These are phyloP conservation scores for Pythium periplocum DNA, from an alignment of 352 stramenopile genomes.

Conservation along the genomic window DNA sequence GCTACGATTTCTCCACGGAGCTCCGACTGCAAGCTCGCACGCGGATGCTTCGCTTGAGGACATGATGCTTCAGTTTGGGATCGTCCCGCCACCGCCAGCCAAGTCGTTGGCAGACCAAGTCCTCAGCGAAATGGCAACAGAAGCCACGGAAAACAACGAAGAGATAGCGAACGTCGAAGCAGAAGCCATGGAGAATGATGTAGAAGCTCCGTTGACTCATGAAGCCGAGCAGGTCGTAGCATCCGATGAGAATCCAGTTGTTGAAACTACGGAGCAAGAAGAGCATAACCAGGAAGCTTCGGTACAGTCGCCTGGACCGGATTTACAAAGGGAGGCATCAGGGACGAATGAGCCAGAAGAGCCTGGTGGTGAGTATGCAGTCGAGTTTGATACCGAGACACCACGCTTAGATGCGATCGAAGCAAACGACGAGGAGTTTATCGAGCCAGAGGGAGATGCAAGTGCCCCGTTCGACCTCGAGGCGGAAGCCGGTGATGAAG, in stretches of 20 bases:
- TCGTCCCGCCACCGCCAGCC: background rate
- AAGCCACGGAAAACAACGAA: slow-evolving; percentile 4
- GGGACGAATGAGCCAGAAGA: background rate
- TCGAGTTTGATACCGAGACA: too few relatives aligned
- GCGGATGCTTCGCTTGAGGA: slow-evolving; percentile 13
- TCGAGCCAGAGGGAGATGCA: too few relatives aligned
- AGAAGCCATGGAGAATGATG: background rate
- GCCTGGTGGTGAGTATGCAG: too few relatives aligned
- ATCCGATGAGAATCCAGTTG: background rate
- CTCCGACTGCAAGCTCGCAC: slow-evolving; percentile 3
- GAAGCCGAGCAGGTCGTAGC: background rate
- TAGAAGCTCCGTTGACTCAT: background rate
- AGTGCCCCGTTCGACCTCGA: too few relatives aligned
- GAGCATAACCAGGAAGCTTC: slow-evolving; percentile 4
- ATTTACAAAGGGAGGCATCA: background rate
- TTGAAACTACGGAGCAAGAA: background rate
- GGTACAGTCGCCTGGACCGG: slow-evolving; percentile 5
- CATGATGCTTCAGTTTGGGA: slow-evolving; percentile 15
- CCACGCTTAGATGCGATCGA: too few relatives aligned
- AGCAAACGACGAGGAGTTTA: too few relatives aligned
- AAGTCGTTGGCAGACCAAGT: slow-evolving; percentile 13
- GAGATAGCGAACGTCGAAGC: background rate
- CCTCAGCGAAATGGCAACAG: slow-evolving; percentile 6
- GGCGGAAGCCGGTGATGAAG: too few relatives aligned
- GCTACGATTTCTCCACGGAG: slow-evolving; percentile 12